Evolutionary conservation across 2,329 filamentous ascomycete species (phyloP), one percentile per base, ranked within the genome.

Genomic region (Phaeosphaeria sp.): DNA sequence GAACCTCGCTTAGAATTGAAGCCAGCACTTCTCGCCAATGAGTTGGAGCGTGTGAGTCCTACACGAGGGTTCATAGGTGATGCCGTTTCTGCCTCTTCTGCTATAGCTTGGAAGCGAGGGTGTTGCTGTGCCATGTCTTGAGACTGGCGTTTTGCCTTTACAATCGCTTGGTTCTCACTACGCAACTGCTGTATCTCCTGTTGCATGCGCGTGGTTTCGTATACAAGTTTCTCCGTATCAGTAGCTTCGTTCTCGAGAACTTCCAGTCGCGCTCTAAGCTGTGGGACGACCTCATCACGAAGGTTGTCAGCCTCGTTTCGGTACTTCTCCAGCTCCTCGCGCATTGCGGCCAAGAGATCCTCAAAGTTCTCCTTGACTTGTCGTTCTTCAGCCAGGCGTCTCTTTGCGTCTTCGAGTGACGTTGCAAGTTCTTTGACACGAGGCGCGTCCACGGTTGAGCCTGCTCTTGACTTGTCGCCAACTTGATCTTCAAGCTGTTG

Each of bases 361-460:
- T 98, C 93, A 68, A 98, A 96, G 75, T 96, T 97, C 72, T 92
- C 89, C 76, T 96, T 97, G 67, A 91, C 88, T 74, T 91, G 87
- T 55, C 91, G 87, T 79, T 99, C 95, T 72, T 98, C 93, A 0
- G 86, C 83, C 46, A 99, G 83, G 65, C 91, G 90, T 67, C 93
- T 88, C 62, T 90, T 88, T 48, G 94, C 85, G 71, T 96, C 92
- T 65, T 97, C 93, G 63, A 96, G 88, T 0, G 88, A 88, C 52
- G 79, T 82, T 76, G 97, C 93, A 23, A 98, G 83, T 66, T 97
- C 91, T 72, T 86, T 89, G 39, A 95, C 82, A 54, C 90, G 87
- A 21, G 77, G 84, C 69, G 79, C 58, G 52, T 65, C 69, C 11
- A 68, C 62, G 4, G 68, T 55, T n/a, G 68, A 69, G 11, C 65